phyloP scores from a whole-genome alignment of 495 filamentous ascomycete species.

The Amphirosellinia nigrospora region DNA sequence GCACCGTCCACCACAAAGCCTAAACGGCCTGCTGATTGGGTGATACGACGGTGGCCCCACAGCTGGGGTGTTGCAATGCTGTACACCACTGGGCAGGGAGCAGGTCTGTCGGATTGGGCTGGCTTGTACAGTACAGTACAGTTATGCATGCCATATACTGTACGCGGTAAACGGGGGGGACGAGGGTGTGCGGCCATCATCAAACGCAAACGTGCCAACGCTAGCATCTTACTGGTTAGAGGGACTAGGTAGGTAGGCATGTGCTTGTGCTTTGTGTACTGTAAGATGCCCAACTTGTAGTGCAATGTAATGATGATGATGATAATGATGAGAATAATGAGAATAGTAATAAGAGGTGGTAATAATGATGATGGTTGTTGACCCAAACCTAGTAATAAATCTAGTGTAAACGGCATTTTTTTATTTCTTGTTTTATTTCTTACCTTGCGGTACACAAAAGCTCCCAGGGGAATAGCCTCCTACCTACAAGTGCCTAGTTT shows the following conservation, averaged over 20 bases:
- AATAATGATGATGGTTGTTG: neutral
- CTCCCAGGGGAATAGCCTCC: too few species aligned
- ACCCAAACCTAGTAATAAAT: neutral
- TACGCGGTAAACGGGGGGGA: neutral
- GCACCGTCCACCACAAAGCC: conserved; percentile 8
- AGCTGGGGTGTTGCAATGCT: conserved; percentile 19
- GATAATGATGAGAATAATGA: too few species aligned
- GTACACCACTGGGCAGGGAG: neutral
- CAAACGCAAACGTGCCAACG: conserved; percentile 15
- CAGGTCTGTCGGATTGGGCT: conserved; percentile 5
- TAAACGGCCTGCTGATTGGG: conserved; percentile 17
- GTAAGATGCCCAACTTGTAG: too few species aligned
- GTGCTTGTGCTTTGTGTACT: too few species aligned
- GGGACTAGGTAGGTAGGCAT: neutral
- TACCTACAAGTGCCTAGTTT: neutral
- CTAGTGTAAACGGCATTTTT: neutral
- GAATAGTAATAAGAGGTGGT: neutral
- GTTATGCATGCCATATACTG: neutral
- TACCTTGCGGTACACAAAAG: too few species aligned
- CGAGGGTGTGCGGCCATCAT: conserved; percentile 15
- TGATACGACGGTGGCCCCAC: neutral
- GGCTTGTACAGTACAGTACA: neutral
- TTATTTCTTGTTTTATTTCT: too few species aligned
- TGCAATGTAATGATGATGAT: too few species aligned
- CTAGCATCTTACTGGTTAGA: conserved; percentile 5